Conservation (phyloP, 768 basidiomycete species). For the Lentinula aciculospora region DNA sequence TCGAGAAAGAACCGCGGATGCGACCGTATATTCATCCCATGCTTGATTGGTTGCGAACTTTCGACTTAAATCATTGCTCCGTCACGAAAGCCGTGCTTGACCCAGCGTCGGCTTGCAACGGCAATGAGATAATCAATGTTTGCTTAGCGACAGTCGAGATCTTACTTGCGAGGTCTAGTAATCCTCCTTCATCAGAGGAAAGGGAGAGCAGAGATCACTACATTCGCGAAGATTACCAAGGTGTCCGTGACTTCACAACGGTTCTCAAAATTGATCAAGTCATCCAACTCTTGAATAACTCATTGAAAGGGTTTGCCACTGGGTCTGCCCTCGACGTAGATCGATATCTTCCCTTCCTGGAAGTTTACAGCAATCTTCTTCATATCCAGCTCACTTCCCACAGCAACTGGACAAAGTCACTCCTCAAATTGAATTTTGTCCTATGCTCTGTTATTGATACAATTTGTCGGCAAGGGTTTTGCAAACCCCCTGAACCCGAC, state of each 20-base stretch:
- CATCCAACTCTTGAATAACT: slow-evolving; percentile 29
- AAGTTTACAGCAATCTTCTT: slow-evolving; percentile 52
- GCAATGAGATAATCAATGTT: slow-evolving; percentile 48
- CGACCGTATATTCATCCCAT: neutral
- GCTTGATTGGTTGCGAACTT: slow-evolving; percentile 1
- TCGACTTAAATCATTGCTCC: neutral
- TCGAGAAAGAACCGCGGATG: neutral
- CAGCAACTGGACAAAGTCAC: slow-evolving; percentile 61
- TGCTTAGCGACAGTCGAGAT: slow-evolving; percentile 65
- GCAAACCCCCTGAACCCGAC: slow-evolving; percentile 74
- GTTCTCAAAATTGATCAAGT: slow-evolving; percentile 44
- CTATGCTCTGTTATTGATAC: slow-evolving; percentile 68
- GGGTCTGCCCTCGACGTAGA: slow-evolving; percentile 27
- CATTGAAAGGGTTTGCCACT: slow-evolving; percentile 32
- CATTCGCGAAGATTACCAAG: slow-evolving; percentile 41
- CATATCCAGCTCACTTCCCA: slow-evolving; percentile 52
- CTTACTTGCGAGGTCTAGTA: slow-evolving; percentile 37
- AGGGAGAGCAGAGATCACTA: slow-evolving; percentile 26
- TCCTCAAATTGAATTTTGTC: slow-evolving; percentile 83
- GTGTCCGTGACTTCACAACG: slow-evolving; percentile 38
- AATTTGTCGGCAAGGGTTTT: slow-evolving; percentile 85
- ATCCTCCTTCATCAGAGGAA: slow-evolving; percentile 20
- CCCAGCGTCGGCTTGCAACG: neutral
- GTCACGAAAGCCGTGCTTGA: neutral
- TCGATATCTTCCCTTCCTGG: slow-evolving; percentile 71